Evolutionary conservation across 768 basidiomycete genomes (phyloP).

Genomic region (Russula emetica): DNA sequence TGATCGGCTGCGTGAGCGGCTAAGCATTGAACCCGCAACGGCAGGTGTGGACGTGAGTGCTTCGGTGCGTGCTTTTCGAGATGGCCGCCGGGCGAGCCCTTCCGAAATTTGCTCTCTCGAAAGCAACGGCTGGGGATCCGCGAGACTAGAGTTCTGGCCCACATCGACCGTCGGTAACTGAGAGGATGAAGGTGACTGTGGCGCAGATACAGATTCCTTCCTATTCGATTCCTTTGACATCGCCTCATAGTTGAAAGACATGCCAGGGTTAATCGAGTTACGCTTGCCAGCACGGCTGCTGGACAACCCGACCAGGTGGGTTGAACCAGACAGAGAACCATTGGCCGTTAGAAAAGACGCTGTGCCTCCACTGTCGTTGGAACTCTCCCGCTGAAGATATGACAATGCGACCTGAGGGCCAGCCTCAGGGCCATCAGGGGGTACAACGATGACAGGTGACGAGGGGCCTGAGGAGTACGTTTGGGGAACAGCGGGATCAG

Average conservation of each 20-base stretch:
- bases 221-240: constrained; percentile 7
- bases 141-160: background rate
- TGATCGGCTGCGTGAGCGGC: constrained; percentile 12
- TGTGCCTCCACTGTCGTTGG: background rate
- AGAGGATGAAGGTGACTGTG: constrained; percentile 13
- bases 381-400: constrained; percentile 19
- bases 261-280: constrained; percentile 52
- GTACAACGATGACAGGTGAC: constrained; percentile 16
- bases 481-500: background rate
- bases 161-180: background rate
- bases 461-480: background rate
- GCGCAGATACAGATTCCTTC: constrained; percentile 14
- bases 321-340: constrained; percentile 28
- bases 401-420: constrained; percentile 19
- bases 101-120: constrained; percentile 4
- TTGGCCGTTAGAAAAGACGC: constrained; percentile 27
- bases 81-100: constrained; percentile 8
- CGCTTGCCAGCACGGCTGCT: constrained; percentile 44
- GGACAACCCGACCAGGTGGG: constrained; percentile 33
- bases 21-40: background rate
- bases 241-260: constrained; percentile 36
- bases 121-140: background rate
- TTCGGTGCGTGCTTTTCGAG: constrained; percentile 13
- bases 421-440: constrained; percentile 14
- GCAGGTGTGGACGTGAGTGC: background rate